phyloP scores from a whole-genome alignment of 345 rosid genomes.

The Bruguiera sexangula region DNA sequence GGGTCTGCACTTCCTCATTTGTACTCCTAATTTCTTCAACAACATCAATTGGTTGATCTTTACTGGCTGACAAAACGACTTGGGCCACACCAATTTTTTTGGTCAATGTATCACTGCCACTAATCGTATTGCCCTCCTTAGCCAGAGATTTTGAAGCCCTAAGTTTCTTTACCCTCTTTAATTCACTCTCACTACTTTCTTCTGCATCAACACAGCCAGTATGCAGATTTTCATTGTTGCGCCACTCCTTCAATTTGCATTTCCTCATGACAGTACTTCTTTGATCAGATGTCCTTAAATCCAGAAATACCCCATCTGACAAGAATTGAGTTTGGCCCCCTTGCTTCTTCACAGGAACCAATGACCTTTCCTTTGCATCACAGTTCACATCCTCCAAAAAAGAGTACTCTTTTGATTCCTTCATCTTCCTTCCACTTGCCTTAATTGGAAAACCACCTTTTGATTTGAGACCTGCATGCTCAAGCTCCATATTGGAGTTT shows the following conservation, averaged over 20 bases:
- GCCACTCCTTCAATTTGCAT: constrained; percentile 40
- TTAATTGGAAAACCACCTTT: constrained; percentile 20
- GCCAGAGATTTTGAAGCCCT: constrained; percentile 26
- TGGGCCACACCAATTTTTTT: constrained; percentile 16
- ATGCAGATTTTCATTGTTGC: constrained; percentile 30
- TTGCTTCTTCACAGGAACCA: constrained; percentile 32
- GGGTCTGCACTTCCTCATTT: constrained; percentile 18
- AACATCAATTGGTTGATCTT: constrained; percentile 28
- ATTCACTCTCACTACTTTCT: constrained; percentile 32
- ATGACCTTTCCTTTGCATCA: constrained; percentile 32
- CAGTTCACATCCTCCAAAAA: constrained; percentile 30
- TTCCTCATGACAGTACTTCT: constrained; percentile 33
- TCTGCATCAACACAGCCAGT: constrained; percentile 24
- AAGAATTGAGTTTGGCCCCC: constrained; percentile 39
- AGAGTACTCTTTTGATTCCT: constrained; percentile 22
- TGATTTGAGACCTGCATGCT: constrained; percentile 22
- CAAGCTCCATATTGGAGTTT: constrained; percentile 18
- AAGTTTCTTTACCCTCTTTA: constrained; percentile 34
- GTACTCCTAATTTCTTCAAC: constrained; percentile 29
- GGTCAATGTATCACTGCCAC: constrained; percentile 19
- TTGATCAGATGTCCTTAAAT: constrained; percentile 30
- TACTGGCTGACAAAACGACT: constrained; percentile 13
- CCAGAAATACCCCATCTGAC: constrained; percentile 39
- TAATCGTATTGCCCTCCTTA: constrained; percentile 18
- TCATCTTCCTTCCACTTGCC: constrained; percentile 23